Conservation (phyloP, 495 filamentous ascomycete species). For the Achaetomiella virescens region DNA sequence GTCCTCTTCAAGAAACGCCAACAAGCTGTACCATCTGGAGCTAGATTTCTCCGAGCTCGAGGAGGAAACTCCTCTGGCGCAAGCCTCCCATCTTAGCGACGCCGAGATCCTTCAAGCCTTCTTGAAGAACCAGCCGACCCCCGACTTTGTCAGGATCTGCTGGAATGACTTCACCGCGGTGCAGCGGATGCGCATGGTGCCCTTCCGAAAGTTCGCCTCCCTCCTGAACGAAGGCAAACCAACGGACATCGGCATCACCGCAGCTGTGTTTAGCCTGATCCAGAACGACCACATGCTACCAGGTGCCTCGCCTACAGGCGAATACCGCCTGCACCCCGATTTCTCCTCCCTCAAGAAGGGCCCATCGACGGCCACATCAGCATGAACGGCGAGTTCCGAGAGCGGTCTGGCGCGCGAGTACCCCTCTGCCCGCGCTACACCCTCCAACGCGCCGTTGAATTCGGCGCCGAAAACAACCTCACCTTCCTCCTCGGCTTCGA, state of each 20-base stretch:
- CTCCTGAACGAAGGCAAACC: constrained; percentile 49
- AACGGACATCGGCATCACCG: constrained; percentile 47
- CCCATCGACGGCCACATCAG: constrained; percentile 50
- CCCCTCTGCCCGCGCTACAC: constrained; percentile 54
- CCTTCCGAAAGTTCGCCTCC: constrained; percentile 56
- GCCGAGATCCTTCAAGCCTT: constrained; percentile 50
- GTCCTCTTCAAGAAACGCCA: constrained; percentile 68
- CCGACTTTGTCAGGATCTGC: constrained; percentile 66
- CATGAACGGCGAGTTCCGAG: constrained; percentile 55
- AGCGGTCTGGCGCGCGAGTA: constrained; percentile 40
- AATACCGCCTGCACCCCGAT: constrained; percentile 57
- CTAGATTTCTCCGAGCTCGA: constrained; percentile 38
- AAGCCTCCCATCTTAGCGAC: constrained; percentile 20
- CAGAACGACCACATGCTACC: constrained; percentile 49
- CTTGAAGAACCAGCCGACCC: constrained; percentile 58
- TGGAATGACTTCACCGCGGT: constrained; percentile 75
- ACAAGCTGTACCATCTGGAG: constrained; percentile 54
- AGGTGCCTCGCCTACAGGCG: constrained; percentile 44
- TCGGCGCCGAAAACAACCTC: constrained; percentile 40
- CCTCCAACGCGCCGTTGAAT: constrained; percentile 47
- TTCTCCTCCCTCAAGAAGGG: constrained; percentile 52
- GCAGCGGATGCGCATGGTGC: constrained; percentile 62
- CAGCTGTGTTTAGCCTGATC: constrained; percentile 51
- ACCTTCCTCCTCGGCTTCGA: constrained; percentile 69
- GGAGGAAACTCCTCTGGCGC: constrained; percentile 11